Conservation (phyloP, 1,284 basidiomycete species). For the Moesziomyces sp. region DNA sequence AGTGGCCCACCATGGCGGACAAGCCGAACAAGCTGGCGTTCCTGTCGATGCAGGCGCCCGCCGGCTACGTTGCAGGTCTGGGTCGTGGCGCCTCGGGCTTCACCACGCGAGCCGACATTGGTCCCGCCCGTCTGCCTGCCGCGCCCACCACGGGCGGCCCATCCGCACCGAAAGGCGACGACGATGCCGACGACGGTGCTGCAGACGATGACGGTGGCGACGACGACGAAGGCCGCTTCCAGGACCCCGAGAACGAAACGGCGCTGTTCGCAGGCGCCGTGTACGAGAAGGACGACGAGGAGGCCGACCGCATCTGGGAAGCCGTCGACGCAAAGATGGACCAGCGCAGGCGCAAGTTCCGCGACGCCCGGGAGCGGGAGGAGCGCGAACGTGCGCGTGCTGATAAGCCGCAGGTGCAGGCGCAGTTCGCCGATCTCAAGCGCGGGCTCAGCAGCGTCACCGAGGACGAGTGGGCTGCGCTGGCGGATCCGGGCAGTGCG, state of each 20-base stretch:
- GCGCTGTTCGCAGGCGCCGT: slow-evolving; percentile 94
- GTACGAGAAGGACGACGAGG: slow-evolving; percentile 97
- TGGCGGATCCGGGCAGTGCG: slow-evolving; percentile 95
- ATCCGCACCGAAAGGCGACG: slow-evolving; percentile 5
- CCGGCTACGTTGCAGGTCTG: slow-evolving; percentile 66
- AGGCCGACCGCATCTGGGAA: slow-evolving; percentile 95
- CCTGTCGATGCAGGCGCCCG: slow-evolving; percentile 62
- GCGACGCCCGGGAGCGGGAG: slow-evolving; percentile 80
- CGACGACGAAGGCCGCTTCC: slow-evolving; percentile 82
- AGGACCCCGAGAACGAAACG: slow-evolving; percentile 97
- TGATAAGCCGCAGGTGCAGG: slow-evolving; percentile 87
- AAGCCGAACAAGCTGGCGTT: slow-evolving; percentile 62
- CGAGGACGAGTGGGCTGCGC: slow-evolving; percentile 89
- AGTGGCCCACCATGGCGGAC: slow-evolving; percentile 36
- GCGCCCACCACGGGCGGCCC: slow-evolving; percentile 8
- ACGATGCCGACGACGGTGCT: slow-evolving; percentile 12
- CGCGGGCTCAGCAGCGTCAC: slow-evolving; percentile 85
- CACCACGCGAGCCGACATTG: slow-evolving; percentile 98
- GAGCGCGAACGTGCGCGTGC: slow-evolving; percentile 79
- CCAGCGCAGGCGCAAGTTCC: slow-evolving; percentile 80
- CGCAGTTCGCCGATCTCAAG: slow-evolving; percentile 94
- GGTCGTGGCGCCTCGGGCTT: slow-evolving; percentile 84
- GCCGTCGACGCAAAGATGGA: slow-evolving; percentile 90
- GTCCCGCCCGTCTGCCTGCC: slow-evolving; percentile 88
- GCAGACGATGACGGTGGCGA: slow-evolving; percentile 29